phyloP scores from a whole-genome alignment of 257 asterid genomes.

The Salvia miltiorrhiza region DNA sequence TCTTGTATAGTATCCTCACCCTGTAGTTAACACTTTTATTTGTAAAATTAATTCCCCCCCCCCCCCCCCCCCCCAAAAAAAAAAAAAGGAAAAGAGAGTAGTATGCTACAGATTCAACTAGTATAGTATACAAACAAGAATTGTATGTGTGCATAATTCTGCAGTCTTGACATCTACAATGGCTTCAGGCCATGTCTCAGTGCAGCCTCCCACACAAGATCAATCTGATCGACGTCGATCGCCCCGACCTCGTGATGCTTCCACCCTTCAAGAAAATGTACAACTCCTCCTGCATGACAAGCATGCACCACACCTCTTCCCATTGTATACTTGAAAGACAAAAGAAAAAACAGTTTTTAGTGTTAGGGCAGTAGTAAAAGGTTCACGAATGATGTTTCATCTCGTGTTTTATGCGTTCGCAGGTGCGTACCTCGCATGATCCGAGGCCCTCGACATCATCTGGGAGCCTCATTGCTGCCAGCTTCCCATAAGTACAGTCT shows the following conservation, averaged over 20 bases:
- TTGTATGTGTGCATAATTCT: neutral
- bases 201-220: constrained; percentile 90
- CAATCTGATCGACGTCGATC: constrained; percentile 72
- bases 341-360: neutral
- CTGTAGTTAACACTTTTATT: neutral
- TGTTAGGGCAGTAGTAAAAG: neutral
- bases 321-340: constrained; percentile 65
- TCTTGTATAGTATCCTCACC: neutral
- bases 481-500: constrained; percentile 79
- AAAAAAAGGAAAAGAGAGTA: neutral
- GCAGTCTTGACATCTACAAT: constrained; percentile 26
- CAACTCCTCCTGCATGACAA: constrained; percentile 96
- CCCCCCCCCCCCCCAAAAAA: too few relatives aligned
- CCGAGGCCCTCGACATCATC: constrained; percentile 83
- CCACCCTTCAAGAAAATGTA: constrained; percentile 89
- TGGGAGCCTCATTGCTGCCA: constrained; percentile 88
- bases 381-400: neutral
- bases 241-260: constrained; percentile 90
- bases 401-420: neutral
- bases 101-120: neutral
- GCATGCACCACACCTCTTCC: constrained; percentile 92
- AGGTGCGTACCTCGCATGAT: constrained; percentile 75
- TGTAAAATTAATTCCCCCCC: too few relatives aligned
- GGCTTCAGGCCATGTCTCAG: constrained; percentile 76
- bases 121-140: neutral